phyloP scores from a whole-genome alignment of 495 filamentous ascomycete genomes.

The Penicillium psychrofluorescens region DNA sequence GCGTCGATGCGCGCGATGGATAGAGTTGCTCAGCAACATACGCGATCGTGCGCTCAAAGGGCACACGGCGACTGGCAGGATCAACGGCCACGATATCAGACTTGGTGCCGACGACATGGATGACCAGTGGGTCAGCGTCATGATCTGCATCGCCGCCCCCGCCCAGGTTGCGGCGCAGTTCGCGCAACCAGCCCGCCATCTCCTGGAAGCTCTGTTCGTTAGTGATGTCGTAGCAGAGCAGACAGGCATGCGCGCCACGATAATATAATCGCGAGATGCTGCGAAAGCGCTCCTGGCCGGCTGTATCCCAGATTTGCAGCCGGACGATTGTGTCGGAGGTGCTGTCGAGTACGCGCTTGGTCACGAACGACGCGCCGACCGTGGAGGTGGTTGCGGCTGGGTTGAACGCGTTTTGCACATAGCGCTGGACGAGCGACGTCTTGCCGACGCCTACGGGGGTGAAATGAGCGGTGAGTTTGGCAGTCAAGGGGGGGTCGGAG shows the following conservation, averaged over 20 bases:
- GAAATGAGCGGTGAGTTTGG: not conserved
- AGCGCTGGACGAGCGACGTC: constrained; percentile 84
- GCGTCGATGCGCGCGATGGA: constrained; percentile 54
- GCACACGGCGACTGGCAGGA: constrained; percentile 67
- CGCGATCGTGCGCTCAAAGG: constrained; percentile 88
- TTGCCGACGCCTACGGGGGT: constrained; percentile 73
- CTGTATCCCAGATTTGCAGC: constrained; percentile 90
- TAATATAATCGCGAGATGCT: constrained; percentile 93
- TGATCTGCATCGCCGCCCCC: constrained; percentile 7
- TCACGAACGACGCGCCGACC: constrained; percentile 89
- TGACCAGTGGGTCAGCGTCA: constrained; percentile 58
- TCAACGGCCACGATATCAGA: constrained; percentile 81
- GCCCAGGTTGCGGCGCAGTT: constrained; percentile 63
- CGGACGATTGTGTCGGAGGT: constrained; percentile 73
- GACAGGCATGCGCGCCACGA: constrained; percentile 85
- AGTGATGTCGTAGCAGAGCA: constrained; percentile 93
- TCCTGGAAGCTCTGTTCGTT: constrained; percentile 79
- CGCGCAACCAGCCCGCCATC: constrained; percentile 87
- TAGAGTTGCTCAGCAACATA: constrained; percentile 89
- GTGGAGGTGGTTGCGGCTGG: constrained; percentile 66
- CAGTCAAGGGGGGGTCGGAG: too few relatives aligned
- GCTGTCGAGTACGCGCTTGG: constrained; percentile 82
- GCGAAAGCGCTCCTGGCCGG: constrained; percentile 92
- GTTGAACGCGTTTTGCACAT: constrained; percentile 71
- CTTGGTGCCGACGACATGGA: constrained; percentile 96